Conservation (phyloP, 2,329 filamentous ascomycete genomes). For the Penicillium brevicompactum region DNA sequence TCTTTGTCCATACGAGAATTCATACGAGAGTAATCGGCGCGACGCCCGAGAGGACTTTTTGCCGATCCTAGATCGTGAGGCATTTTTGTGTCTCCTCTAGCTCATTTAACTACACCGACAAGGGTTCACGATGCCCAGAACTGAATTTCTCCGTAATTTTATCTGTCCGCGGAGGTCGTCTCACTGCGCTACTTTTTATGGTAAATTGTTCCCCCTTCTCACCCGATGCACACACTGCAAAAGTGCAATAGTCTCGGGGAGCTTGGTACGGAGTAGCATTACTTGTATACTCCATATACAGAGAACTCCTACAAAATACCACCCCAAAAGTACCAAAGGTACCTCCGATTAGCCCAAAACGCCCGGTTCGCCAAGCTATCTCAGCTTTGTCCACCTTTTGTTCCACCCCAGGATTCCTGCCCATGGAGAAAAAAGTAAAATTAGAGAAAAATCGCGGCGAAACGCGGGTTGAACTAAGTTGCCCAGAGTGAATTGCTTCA, state of each 20-base stretch:
- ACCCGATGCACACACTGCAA: too few species aligned
- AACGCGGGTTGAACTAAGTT: neutral
- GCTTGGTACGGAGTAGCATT: too few species aligned
- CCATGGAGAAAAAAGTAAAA: constrained; percentile 15
- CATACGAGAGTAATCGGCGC: neutral
- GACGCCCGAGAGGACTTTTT: constrained; percentile 24
- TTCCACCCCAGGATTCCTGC: constrained; percentile 19
- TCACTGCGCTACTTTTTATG: neutral
- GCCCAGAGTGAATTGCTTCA: neutral
- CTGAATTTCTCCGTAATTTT: neutral
- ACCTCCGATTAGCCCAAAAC: constrained; percentile 7
- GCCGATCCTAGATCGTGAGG: constrained; percentile 37
- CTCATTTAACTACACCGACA: constrained; percentile 3
- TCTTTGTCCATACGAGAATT: neutral
- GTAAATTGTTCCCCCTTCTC: neutral
- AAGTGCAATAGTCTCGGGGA: too few species aligned
- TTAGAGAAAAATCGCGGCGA: neutral
- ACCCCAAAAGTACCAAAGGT: neutral
- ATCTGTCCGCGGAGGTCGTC: constrained; percentile 3
- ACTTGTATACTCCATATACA: neutral
- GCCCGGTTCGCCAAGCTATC: constrained; percentile 24
- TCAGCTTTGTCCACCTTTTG: constrained; percentile 21
- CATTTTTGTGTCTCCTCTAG: constrained; percentile 25
- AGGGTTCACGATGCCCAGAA: constrained; percentile 9
- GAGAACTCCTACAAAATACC: neutral